phyloP scores from a whole-genome alignment of 306 rosid species.

The Quercus dentata region DNA sequence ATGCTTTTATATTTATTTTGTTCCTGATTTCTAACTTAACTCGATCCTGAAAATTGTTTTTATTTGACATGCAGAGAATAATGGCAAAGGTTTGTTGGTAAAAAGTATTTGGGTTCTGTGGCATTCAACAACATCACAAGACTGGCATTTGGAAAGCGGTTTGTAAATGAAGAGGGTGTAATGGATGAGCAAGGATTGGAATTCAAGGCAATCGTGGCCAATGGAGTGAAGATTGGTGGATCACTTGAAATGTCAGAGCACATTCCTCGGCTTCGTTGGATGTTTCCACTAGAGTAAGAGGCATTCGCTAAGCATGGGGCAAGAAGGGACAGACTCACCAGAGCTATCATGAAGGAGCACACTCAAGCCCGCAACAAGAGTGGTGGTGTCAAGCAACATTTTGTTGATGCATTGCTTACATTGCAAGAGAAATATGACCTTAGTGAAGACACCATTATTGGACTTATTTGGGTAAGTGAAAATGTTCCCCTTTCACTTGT shows the following conservation, averaged over 20 bases:
- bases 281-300: slow-evolving; percentile 76
- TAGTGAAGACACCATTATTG: slow-evolving; percentile 85
- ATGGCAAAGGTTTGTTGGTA: neutral
- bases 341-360: slow-evolving; percentile 85
- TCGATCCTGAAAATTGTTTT: no score
- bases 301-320: slow-evolving; percentile 65
- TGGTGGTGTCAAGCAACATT: slow-evolving; percentile 78
- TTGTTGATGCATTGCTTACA: slow-evolving; percentile 81
- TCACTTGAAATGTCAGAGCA: slow-evolving; percentile 75
- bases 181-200: slow-evolving; percentile 70
- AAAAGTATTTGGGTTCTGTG: slow-evolving; percentile 44
- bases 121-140: slow-evolving; percentile 92
- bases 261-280: slow-evolving; percentile 83
- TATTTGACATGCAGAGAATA: no score
- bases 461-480: slow-evolving; percentile 75
- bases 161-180: slow-evolving; percentile 61
- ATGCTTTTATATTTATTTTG: no score
- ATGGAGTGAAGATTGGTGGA: slow-evolving; percentile 76
- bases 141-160: slow-evolving; percentile 81
- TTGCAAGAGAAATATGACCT: slow-evolving; percentile 77
- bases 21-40: no score
- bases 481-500: neutral
- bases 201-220: slow-evolving; percentile 58
- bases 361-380: slow-evolving; percentile 49
- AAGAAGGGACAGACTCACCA: slow-evolving; percentile 65